These are phyloP conservation scores for Parathielavia appendiculata DNA, from an alignment of 495 filamentous ascomycete genomes.

Conservation along the genomic window DNA sequence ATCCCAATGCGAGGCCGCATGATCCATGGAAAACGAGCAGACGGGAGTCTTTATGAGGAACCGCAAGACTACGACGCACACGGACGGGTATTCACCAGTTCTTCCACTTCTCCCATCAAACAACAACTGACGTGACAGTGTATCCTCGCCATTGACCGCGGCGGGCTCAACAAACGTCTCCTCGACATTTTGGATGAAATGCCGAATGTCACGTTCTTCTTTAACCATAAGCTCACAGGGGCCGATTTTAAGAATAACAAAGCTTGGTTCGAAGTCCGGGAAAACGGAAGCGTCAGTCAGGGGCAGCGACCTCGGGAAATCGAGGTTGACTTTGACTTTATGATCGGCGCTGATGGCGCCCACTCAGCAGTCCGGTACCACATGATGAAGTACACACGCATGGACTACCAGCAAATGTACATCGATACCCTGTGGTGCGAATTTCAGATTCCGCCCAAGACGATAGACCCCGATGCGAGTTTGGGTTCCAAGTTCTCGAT, in stretches of 20 bases:
- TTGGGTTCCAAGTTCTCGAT: conserved; percentile 62
- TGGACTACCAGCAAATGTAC: conserved; percentile 91
- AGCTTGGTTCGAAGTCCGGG: conserved; percentile 78
- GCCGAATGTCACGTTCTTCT: conserved; percentile 83
- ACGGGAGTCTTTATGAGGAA: conserved; percentile 65
- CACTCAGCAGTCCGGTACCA: conserved; percentile 86
- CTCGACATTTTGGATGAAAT: conserved; percentile 78
- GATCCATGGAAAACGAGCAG: conserved; percentile 72
- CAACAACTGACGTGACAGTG: conserved; percentile 30
- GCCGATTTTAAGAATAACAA: conserved; percentile 71
- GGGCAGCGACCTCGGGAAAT: conserved; percentile 45
- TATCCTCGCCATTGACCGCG: conserved; percentile 61
- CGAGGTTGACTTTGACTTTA: conserved; percentile 77
- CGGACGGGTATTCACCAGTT: conserved; percentile 58
- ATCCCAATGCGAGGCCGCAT: conserved; percentile 97
- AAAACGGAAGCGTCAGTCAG: conserved; percentile 12
- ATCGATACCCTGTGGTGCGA: conserved; percentile 98
- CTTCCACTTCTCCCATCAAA: neutral
- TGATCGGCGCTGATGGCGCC: conserved; percentile 94
- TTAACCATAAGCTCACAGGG: conserved; percentile 85
- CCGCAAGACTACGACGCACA: conserved; percentile 86
- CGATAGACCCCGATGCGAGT: conserved; percentile 27
- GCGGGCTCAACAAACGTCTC: conserved; percentile 74
- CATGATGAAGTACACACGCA: conserved; percentile 85
- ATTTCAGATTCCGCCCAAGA: conserved; percentile 63